A percentile compares a stretch with the other conserved stretches of the same genome.
These are phyloP conservation scores for Yarrowia hollandica DNA, from an alignment of 805 yeast species.

Conservation along the genomic window DNA sequence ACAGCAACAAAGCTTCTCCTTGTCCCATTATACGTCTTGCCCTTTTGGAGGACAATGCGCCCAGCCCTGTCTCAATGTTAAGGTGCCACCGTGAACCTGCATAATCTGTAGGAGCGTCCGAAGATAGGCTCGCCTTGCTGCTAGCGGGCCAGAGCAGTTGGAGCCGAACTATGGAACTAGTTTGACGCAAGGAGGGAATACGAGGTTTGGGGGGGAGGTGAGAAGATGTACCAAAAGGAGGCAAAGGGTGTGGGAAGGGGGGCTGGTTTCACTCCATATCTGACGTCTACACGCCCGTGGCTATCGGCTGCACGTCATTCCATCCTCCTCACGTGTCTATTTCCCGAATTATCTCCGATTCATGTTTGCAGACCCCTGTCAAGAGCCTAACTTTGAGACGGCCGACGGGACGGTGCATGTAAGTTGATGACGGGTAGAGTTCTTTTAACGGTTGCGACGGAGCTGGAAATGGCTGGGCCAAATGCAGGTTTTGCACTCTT, in stretches of 20 bases:
- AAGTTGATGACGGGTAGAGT: too few relatives aligned
- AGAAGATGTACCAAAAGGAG: too few relatives aligned
- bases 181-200: conserved; percentile 4
- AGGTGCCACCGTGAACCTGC: conserved; percentile 10
- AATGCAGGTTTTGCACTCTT: not conserved
- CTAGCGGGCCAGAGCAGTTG: not conserved
- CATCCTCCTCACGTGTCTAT: not conserved
- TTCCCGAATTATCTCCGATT: not conserved
- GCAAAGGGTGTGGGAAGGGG: too few relatives aligned
- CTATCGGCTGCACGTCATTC: too few relatives aligned
- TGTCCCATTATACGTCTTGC: not conserved
- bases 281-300: not conserved
- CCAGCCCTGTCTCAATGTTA: conserved; percentile 20
- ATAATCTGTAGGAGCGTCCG: not conserved
- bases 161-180: conserved; percentile 7
- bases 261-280: too few relatives aligned
- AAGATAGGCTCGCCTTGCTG: not conserved
- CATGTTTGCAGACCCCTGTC: not conserved
- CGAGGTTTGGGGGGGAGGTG: too few relatives aligned
- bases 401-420: too few relatives aligned
- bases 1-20: not conserved
- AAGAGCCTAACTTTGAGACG: not conserved
- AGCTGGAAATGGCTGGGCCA: too few relatives aligned
- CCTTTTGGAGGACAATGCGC: not conserved
- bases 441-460: too few relatives aligned